Evolutionary conservation across 805 yeast species (phyloP).

Genomic region (Wickerhamiella parazyma): DNA sequence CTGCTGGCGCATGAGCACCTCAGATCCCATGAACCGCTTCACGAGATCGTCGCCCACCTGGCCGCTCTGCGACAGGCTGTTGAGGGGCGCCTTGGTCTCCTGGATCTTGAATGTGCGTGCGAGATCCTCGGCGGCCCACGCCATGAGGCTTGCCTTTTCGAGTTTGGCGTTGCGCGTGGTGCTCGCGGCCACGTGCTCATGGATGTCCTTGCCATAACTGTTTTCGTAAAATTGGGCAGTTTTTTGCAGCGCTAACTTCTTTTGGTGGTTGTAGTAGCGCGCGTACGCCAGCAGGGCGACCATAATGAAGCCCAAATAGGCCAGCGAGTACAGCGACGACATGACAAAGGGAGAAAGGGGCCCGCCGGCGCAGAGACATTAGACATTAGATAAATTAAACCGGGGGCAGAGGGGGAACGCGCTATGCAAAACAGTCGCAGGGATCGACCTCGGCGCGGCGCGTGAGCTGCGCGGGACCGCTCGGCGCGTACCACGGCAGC

Average conservation of each 20-base stretch:
- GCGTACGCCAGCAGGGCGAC: constrained; percentile 58
- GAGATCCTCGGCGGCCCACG: constrained; percentile 76
- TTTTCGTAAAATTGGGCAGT: constrained; percentile 59
- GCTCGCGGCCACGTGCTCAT: constrained; percentile 41
- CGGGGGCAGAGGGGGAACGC: no score
- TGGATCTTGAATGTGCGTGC: constrained; percentile 71
- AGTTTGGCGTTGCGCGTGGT: constrained; percentile 63
- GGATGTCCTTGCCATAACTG: constrained; percentile 52
- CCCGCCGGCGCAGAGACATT: no score
- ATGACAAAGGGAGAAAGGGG: constrained; percentile 2
- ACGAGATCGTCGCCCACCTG: constrained; percentile 81
- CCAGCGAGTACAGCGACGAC: constrained; percentile 22
- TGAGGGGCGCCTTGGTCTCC: constrained; percentile 60
- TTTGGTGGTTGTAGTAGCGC: constrained; percentile 47
- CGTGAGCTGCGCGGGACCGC: constrained; percentile 4
- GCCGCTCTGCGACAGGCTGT: constrained; percentile 68
- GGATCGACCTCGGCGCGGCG: neutral
- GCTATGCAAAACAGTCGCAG: neutral
- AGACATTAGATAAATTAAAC: no score
- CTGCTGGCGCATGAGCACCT: constrained; percentile 69
- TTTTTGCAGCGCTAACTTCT: constrained; percentile 37
- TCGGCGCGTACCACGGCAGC: constrained; percentile 27
- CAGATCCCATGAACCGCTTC: constrained; percentile 66
- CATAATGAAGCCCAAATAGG: constrained; percentile 58
- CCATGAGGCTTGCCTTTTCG: constrained; percentile 50